Evolutionary conservation across 345 rosid species (phyloP).

Genomic region (Salix brachista): DNA sequence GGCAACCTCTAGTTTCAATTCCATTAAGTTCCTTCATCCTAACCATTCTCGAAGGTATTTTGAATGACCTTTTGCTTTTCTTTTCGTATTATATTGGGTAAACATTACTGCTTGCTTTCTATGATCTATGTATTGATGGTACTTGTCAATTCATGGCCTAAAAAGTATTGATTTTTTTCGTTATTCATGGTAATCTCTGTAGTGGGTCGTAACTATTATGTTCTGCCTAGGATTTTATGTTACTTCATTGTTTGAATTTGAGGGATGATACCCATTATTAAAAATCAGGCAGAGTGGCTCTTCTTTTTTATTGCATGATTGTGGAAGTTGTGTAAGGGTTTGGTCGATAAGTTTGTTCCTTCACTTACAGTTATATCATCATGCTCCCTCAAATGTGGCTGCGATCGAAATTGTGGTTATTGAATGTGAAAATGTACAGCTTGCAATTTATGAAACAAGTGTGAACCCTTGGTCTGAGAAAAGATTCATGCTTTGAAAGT

Average conservation of each 20-base stretch:
- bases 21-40: constrained; percentile 27
- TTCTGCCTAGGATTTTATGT: neutral
- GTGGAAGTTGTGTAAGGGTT: neutral
- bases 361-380: neutral
- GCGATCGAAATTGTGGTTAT: neutral
- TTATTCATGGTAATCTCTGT: neutral
- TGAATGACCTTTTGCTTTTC: neutral
- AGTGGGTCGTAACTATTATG: neutral
- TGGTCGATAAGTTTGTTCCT: neutral
- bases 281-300: neutral
- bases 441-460: no score
- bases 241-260: neutral
- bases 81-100: neutral
- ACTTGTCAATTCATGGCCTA: neutral
- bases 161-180: neutral
- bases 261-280: neutral
- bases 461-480: neutral
- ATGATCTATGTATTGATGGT: neutral
- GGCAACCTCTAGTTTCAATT: constrained; percentile 18
- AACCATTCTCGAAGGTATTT: constrained; percentile 41
- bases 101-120: neutral
- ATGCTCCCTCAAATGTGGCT: neutral
- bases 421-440: no score
- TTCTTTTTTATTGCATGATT: neutral
- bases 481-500: neutral